These are phyloP conservation scores for Yarrowia sp. DNA, from an alignment of 805 yeast species.

Conservation along the genomic window DNA sequence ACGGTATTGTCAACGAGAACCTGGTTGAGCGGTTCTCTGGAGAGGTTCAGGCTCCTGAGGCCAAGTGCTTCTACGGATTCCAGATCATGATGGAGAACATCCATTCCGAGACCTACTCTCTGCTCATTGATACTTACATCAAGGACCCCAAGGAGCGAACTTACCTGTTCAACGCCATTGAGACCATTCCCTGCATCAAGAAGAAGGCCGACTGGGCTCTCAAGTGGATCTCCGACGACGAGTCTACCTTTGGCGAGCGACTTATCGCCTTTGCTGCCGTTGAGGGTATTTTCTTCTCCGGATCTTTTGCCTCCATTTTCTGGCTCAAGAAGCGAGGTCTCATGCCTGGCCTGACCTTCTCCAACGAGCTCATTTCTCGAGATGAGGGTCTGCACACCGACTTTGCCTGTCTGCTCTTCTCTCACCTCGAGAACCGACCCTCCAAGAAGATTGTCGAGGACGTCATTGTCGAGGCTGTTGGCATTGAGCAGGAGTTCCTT, in stretches of 20 bases:
- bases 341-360: conserved; percentile 98
- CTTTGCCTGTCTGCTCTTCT: conserved; percentile 92
- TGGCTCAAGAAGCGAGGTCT: conserved; percentile 99
- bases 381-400: conserved; percentile 99
- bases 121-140: conserved; percentile 90
- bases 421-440: conserved; percentile 91
- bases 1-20: conserved; percentile 97
- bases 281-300: conserved; percentile 97
- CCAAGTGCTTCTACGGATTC: conserved; percentile 98
- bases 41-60: conserved; percentile 96
- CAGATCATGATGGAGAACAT: conserved; percentile 99
- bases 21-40: conserved; percentile 96
- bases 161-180: conserved; percentile 90
- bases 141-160: conserved; percentile 94
- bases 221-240: conserved; percentile 89
- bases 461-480: conserved; percentile 93
- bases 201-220: conserved; percentile 99
- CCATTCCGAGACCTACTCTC: conserved; percentile 95
- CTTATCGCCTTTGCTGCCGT: conserved; percentile 98
- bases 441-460: conserved; percentile 70
- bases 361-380: conserved; percentile 95
- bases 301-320: conserved; percentile 96
- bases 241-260: conserved; percentile 91
- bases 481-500: conserved; percentile 89
- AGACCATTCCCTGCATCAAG: conserved; percentile 91